Base-by-base conservation (phyloP, 1,284 basidiomycete genomes). In the Ganoderma leucocontextum region DNA sequence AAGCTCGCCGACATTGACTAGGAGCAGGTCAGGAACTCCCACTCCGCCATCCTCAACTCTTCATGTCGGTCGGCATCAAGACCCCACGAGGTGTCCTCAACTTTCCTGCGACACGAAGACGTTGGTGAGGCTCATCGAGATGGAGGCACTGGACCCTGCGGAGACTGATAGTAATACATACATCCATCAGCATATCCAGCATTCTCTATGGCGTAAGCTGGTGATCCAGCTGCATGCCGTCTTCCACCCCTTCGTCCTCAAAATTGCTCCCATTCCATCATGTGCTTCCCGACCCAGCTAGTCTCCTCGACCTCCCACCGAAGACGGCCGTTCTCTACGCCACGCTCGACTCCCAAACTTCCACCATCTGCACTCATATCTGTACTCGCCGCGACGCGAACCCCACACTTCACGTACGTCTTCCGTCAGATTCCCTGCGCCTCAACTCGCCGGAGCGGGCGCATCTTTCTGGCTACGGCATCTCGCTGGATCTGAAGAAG, bases 61-160 rank as follows among this genome's bases (percentile, higher is more conserved):
- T 99, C 93, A 99, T 99, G 82, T 97, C 95, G 33, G 99, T 99
- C 78, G 97, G 97, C 90, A 99, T 99, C 89, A 99, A 99, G 84
- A 98, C 97, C 42, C 98, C 98, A 47, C 94, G 98, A 75, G 96
- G 96, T 87, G 96, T 98, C 75, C 91, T 98, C 72, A 94, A 98
- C n/a, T 98, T 71, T 96, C 96, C 72, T 97, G n/a, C n/a, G n/a
- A n/a, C n/a, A n/a, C n/a, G n/a, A n/a, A n/a, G n/a, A n/a, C n/a
- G n/a, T n/a, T n/a, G 62, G 83, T 82, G 55, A 83, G 80, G 57
- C 82, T 93, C 41, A 86, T 87, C 19, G 87, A 87, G 47, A 75
- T 84, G 25, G 88, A 92, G 68, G 82, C 84, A 17, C 84, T 89
- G 65, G 88, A 88, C 68, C 71, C 82, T 19, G 69, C 80, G 6